phyloP scores from a whole-genome alignment of 2,329 filamentous ascomycete species.

The Penicillium sp. region DNA sequence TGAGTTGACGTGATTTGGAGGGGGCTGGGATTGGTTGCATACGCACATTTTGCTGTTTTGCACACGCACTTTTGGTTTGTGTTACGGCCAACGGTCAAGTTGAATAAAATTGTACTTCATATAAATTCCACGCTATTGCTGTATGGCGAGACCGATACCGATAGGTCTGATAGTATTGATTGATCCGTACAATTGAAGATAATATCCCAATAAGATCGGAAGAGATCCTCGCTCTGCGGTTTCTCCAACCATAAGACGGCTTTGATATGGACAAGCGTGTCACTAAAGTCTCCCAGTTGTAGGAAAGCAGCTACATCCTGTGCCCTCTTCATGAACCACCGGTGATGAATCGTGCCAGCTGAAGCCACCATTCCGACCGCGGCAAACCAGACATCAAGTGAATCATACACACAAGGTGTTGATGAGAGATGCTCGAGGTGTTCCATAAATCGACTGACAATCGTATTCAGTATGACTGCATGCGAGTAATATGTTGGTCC shows the following conservation, averaged over 20 bases:
- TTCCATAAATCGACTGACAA: constrained; percentile 34
- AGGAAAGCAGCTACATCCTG: constrained; percentile 4
- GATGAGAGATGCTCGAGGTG: constrained; percentile 28
- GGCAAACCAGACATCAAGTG: constrained; percentile 45
- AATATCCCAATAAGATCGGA: constrained; percentile 21
- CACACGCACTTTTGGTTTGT: background rate
- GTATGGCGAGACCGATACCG: background rate
- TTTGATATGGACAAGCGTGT: constrained; percentile 13
- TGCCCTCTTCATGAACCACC: constrained; percentile 19
- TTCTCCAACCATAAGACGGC: constrained; percentile 24
- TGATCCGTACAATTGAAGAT: constrained; percentile 4
- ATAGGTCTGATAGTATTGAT: background rate
- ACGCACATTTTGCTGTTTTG: background rate
- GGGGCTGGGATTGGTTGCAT: background rate
- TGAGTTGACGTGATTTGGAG: constrained; percentile 10
- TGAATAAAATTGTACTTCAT: background rate
- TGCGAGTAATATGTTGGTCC: constrained; percentile 59
- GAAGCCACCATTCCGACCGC: constrained; percentile 42
- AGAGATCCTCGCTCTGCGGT: constrained; percentile 12
- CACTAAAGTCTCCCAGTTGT: constrained; percentile 10
- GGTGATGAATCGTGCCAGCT: constrained; percentile 14
- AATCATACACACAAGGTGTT: constrained; percentile 9
- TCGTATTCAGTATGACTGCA: constrained; percentile 37
- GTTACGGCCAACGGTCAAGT: too few species aligned
- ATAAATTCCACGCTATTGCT: background rate